Conservation (phyloP, 805 yeast species). For the Scheffersomyces ergatensis region DNA sequence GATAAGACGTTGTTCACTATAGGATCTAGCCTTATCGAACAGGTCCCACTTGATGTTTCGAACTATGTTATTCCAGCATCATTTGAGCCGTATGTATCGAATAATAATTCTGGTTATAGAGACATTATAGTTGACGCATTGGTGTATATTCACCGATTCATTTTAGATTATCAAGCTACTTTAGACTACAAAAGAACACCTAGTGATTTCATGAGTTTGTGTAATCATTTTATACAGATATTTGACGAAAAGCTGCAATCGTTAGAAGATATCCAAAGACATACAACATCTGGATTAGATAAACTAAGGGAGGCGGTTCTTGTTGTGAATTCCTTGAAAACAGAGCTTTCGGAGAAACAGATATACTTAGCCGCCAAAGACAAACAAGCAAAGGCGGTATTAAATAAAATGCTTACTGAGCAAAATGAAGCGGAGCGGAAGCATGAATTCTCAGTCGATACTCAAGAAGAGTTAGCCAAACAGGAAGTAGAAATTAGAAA, state of each 20-base stretch:
- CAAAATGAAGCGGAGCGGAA: conserved; percentile 93
- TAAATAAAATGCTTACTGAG: conserved; percentile 72
- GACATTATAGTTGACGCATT: conserved; percentile 48
- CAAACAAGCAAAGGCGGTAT: conserved; percentile 64
- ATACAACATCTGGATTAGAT: conserved; percentile 70
- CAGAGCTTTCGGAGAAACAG: conserved; percentile 53
- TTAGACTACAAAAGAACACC: conserved; percentile 39
- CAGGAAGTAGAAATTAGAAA: conserved; percentile 62
- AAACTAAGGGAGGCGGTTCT: conserved; percentile 74
- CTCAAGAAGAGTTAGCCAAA: conserved; percentile 63
- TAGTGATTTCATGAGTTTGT: conserved; percentile 51
- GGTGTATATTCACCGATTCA: conserved; percentile 43
- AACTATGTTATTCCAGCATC: conserved; percentile 33
- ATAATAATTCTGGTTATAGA: conserved; percentile 17
- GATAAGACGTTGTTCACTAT: conserved; percentile 47
- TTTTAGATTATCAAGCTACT: conserved; percentile 10
- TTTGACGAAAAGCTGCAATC: conserved; percentile 44
- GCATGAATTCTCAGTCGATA: conserved; percentile 77
- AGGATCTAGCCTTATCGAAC: conserved; percentile 37
- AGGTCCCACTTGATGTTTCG: conserved; percentile 54
- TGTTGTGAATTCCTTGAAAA: conserved; percentile 61
- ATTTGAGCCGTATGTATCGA: conserved; percentile 2
- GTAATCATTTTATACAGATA: conserved; percentile 41
- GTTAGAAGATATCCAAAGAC: conserved; percentile 67
- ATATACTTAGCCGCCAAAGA: conserved; percentile 53